A percentile compares a stretch with the other conserved stretches of the same genome.
Evolutionary conservation across 306 rosid genomes (phyloP).

Genomic region (Prunus mira): DNA sequence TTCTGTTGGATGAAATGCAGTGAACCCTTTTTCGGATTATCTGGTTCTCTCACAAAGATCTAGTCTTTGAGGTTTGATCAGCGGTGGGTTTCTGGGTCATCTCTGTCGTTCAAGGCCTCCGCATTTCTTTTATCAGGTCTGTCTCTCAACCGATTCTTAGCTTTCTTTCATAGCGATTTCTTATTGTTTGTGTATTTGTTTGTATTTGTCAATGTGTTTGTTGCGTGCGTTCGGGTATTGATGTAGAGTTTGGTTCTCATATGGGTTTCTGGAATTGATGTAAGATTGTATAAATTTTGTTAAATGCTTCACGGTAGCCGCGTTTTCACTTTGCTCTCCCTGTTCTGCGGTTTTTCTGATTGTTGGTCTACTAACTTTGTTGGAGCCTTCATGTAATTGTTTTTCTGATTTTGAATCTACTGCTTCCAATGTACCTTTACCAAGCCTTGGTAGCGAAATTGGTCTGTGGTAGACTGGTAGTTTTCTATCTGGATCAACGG

Average conservation of each 20-base stretch:
- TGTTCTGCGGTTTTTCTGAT: slow-evolving; percentile 7
- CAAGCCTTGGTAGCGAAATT: not conserved
- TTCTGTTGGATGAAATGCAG: not conserved
- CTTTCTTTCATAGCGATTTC: not conserved
- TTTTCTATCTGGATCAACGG: not conserved
- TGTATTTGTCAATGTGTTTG: not conserved
- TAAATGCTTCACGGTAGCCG: not conserved
- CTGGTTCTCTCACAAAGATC: not conserved
- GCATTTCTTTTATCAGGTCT: not conserved
- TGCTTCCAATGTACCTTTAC: not conserved
- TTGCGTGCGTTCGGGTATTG: not conserved
- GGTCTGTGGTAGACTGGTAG: not conserved
- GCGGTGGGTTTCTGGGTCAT: slow-evolving; percentile 6
- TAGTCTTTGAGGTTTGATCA: slow-evolving; percentile 3
- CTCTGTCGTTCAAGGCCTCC: not conserved
- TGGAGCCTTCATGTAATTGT: not conserved
- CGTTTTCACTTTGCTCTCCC: not conserved
- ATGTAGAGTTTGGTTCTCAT: not conserved
- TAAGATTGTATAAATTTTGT: not conserved
- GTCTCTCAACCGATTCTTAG: not conserved
- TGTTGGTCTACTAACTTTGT: not conserved
- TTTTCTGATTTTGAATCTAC: not conserved
- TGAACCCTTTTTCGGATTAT: not conserved
- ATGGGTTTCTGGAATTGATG: slow-evolving; percentile 6
- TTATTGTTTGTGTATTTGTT: not conserved